Evolutionary conservation across 83 land plant genomes (phyloP).

Genomic region (Picea abies): DNA sequence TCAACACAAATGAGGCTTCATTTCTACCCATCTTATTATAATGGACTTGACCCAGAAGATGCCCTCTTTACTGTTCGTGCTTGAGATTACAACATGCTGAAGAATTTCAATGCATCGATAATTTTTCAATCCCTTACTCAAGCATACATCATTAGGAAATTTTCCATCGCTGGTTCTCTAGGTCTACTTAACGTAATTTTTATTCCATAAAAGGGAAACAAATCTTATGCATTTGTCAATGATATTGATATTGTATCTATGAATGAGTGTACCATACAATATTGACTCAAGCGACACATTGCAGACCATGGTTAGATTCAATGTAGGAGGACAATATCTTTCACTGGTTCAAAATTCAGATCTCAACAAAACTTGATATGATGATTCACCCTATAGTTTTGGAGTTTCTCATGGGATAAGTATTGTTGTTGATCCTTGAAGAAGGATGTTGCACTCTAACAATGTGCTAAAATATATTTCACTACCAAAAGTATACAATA

Average conservation of each 20-base stretch:
- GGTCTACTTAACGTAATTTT: too few relatives aligned
- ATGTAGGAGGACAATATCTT: constrained; percentile 61
- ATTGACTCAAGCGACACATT: constrained; percentile 4
- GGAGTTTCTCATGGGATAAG: constrained; percentile 40
- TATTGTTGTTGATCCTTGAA: background rate
- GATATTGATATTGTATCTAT: constrained; percentile 72
- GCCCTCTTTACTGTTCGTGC: too few relatives aligned
- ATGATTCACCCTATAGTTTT: constrained; percentile 39
- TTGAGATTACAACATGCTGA: too few relatives aligned
- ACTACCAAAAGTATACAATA: constrained; percentile 19
- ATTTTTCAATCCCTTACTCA: too few relatives aligned
- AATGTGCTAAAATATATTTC: constrained; percentile 15
- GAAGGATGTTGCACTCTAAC: background rate
- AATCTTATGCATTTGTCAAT: constrained; percentile 52
- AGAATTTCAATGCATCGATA: too few relatives aligned
- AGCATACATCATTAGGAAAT: too few relatives aligned
- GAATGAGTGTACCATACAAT: background rate
- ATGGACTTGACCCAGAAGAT: background rate
- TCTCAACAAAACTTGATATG: constrained; percentile 41
- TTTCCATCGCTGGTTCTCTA: too few relatives aligned
- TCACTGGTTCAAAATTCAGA: constrained; percentile 36
- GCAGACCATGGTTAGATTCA: constrained; percentile 56
- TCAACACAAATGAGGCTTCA: too few relatives aligned
- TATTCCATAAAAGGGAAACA: too few relatives aligned
- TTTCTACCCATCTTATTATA: too few relatives aligned